phyloP scores from a whole-genome alignment of 208 protist species.

The Trichomonas vaginalis region DNA sequence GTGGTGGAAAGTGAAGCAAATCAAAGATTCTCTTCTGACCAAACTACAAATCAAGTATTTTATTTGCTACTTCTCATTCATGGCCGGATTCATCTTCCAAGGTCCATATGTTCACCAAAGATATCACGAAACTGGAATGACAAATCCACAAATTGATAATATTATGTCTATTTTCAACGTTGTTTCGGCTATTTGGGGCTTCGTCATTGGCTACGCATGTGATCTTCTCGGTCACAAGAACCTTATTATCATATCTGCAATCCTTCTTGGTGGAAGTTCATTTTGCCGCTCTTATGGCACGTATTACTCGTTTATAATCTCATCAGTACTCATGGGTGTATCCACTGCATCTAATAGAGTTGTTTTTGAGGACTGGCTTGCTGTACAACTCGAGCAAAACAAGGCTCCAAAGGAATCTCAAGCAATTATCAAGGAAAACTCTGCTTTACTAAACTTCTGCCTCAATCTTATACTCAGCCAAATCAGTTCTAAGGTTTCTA shows the following conservation, averaged over 20 bases:
- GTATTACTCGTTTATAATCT: not conserved
- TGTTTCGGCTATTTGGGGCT: conserved; percentile 1
- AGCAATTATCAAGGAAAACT: not conserved
- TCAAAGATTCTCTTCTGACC: not conserved
- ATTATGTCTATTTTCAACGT: conserved; percentile 8
- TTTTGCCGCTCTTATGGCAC: not conserved
- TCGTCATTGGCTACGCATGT: not conserved
- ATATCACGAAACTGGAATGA: not conserved
- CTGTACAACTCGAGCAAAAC: not conserved
- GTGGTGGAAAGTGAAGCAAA: not conserved
- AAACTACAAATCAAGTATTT: not conserved
- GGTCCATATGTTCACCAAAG: not conserved
- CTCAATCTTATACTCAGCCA: not conserved
- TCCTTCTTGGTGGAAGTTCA: not conserved
- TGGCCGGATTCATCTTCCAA: not conserved
- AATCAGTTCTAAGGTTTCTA: not conserved
- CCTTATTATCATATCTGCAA: not conserved
- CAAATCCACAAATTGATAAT: not conserved
- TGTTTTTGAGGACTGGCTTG: conserved; percentile 15
- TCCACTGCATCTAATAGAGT: not conserved
- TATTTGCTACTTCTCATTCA: not conserved
- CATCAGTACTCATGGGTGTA: not conserved
- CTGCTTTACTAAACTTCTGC: not conserved
- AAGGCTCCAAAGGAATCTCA: not conserved
- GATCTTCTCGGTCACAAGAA: not conserved